Conservation (phyloP, 257 asterid species). For the Dorcoceras hygrometricum region DNA sequence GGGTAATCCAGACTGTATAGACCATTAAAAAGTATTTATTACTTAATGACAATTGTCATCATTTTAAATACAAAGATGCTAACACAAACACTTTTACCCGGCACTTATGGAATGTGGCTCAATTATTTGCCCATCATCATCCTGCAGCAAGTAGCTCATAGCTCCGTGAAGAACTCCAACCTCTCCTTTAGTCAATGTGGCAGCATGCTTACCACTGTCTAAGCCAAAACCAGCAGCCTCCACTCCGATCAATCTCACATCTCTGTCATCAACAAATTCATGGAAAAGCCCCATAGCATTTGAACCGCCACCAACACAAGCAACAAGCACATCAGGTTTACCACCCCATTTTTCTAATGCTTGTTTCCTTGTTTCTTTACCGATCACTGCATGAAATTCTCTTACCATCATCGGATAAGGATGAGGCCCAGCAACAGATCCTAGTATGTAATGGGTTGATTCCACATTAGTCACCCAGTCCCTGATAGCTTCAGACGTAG, state of each 20-base stretch:
- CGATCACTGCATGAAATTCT: slow-evolving; percentile 89
- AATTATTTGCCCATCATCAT: slow-evolving; percentile 85
- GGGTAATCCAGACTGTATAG: slow-evolving; percentile 73
- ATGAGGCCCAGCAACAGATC: slow-evolving; percentile 95
- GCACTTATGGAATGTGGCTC: slow-evolving; percentile 98
- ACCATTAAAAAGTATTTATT: slow-evolving; percentile 13
- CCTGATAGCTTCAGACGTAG: slow-evolving; percentile 95
- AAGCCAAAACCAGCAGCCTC: slow-evolving; percentile 96
- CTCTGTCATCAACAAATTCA: slow-evolving; percentile 79
- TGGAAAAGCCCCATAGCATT: slow-evolving; percentile 94
- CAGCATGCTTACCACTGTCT: slow-evolving; percentile 95
- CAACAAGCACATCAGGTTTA: slow-evolving; percentile 79
- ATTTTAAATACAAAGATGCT: slow-evolving; percentile 1
- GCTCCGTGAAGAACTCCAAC: slow-evolving; percentile 95
- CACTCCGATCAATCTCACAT: slow-evolving; percentile 84
- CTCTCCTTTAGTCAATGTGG: slow-evolving; percentile 87
- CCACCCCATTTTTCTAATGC: slow-evolving; percentile 93
- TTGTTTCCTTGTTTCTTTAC: slow-evolving; percentile 93
- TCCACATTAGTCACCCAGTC: slow-evolving; percentile 97
- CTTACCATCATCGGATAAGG: slow-evolving; percentile 98
- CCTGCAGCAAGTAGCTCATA: slow-evolving; percentile 94
- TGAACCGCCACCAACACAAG: slow-evolving; percentile 98
- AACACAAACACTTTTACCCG: slow-evolving; percentile 48
- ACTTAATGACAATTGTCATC: slow-evolving; percentile 7
- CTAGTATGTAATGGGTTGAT: slow-evolving; percentile 87